These are phyloP conservation scores for Manihot esculenta DNA, from an alignment of 441 rosid genomes.

Conservation along the genomic window DNA sequence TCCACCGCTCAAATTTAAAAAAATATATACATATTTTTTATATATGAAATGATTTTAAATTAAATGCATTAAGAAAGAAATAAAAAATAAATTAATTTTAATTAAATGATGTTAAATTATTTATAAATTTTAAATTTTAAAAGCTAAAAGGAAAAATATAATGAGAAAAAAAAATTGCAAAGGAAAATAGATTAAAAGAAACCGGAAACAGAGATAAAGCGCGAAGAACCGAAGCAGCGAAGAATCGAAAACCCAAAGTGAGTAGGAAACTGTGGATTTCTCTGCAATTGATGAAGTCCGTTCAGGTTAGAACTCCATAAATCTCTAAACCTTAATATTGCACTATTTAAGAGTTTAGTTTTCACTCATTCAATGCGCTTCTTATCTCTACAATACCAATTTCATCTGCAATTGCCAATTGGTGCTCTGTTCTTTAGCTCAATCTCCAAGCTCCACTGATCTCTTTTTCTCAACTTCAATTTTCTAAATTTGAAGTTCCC, in stretches of 20 bases:
- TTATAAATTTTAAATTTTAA: not conserved
- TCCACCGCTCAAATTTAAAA: too few species aligned
- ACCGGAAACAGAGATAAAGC: constrained; percentile 7
- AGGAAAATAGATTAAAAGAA: not conserved
- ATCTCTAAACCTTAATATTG: constrained; percentile 28
- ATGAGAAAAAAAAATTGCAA: constrained; percentile 27
- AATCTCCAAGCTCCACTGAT: constrained; percentile 51
- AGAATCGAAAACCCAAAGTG: constrained; percentile 23
- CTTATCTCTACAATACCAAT: constrained; percentile 32
- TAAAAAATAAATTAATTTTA: too few species aligned
- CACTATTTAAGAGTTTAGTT: constrained; percentile 33
- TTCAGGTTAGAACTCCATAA: constrained; percentile 46
- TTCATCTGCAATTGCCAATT: constrained; percentile 31
- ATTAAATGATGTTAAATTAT: too few species aligned
- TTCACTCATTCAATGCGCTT: constrained; percentile 33
- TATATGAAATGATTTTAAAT: too few species aligned
- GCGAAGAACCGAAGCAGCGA: constrained; percentile 2
- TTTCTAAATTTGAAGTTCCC: constrained; percentile 27
- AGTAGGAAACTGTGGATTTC: constrained; percentile 24
- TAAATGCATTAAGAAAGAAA: too few species aligned
- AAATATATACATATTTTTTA: too few species aligned
- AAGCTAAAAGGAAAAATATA: constrained; percentile 6
- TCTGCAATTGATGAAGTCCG: constrained; percentile 45
- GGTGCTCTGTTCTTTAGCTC: constrained; percentile 44
- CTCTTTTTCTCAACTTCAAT: constrained; percentile 44